These are phyloP conservation scores for Rutstroemia sydowiana DNA, from an alignment of 2,329 filamentous ascomycete genomes.

Conservation along the genomic window DNA sequence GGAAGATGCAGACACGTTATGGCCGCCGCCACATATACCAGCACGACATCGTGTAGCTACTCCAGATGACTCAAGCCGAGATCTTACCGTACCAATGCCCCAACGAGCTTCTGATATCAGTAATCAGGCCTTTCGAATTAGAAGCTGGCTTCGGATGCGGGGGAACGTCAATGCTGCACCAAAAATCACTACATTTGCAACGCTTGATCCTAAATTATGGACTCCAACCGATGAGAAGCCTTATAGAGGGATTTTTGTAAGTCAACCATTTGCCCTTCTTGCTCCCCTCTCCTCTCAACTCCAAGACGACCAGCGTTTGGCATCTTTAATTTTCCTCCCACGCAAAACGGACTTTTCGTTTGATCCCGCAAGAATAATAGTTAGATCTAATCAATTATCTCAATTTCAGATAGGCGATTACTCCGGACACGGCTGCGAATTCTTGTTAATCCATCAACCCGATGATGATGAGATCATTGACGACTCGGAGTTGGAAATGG, in stretches of 20 bases:
- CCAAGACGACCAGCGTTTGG: neutral
- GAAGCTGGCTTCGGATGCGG: constrained; percentile 67
- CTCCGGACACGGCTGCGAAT: constrained; percentile 80
- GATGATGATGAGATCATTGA: constrained; percentile 40
- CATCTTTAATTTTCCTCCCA: neutral
- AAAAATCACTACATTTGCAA: constrained; percentile 56
- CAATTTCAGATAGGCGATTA: constrained; percentile 60
- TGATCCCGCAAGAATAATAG: neutral
- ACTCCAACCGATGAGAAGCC: constrained; percentile 74
- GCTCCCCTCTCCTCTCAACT: neutral
- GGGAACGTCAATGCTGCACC: constrained; percentile 44
- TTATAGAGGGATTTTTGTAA: constrained; percentile 81
- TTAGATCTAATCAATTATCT: neutral
- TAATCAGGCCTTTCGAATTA: constrained; percentile 63
- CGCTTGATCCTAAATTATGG: constrained; percentile 67
- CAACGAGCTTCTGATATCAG: constrained; percentile 51
- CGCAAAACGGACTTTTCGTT: neutral
- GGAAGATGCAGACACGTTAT: constrained; percentile 38
- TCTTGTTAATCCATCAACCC: constrained; percentile 72
- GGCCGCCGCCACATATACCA: constrained; percentile 70
- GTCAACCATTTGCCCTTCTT: neutral
- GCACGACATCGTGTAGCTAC: constrained; percentile 37
- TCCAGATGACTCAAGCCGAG: neutral
- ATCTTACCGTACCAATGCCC: constrained; percentile 33
- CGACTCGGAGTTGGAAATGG: constrained; percentile 36